Conservation (phyloP, 768 basidiomycete genomes). For the Galerina marginata region DNA sequence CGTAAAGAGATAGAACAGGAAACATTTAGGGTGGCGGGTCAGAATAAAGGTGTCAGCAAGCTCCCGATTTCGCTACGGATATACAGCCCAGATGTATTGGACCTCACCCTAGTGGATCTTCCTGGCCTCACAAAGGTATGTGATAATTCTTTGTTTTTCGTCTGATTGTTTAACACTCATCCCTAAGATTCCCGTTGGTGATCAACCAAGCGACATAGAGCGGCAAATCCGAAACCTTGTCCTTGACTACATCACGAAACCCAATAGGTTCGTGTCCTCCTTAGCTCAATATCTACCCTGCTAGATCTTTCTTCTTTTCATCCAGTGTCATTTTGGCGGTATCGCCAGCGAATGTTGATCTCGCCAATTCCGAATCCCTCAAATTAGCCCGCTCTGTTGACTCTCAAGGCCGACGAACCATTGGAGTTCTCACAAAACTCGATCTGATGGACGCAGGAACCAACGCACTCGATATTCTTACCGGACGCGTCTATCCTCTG, state of each 20-base stretch:
- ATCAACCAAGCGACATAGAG: conserved; percentile 98
- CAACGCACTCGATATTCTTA: conserved; percentile 94
- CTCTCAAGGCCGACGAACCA: conserved; percentile 93
- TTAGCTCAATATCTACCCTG: neutral
- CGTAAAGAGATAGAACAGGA: conserved; percentile 97
- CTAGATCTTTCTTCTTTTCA: conserved; percentile 2
- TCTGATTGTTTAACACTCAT: neutral
- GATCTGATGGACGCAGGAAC: conserved; percentile 99
- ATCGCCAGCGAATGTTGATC: conserved; percentile 96
- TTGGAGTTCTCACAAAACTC: conserved; percentile 95
- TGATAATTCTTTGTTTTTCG: conserved; percentile 8
- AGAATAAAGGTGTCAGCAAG: conserved; percentile 98
- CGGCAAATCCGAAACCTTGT: conserved; percentile 94
- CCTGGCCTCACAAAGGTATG: conserved; percentile 95
- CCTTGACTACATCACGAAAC: conserved; percentile 95
- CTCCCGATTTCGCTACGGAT: conserved; percentile 94
- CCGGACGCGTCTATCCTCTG: conserved; percentile 95
- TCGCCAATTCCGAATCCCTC: conserved; percentile 97
- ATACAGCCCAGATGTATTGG: conserved; percentile 94
- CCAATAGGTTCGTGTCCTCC: conserved; percentile 76
- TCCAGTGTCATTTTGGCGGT: conserved; percentile 93
- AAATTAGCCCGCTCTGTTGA: conserved; percentile 96
- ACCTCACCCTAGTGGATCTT: conserved; percentile 94
- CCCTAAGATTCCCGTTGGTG: conserved; percentile 87
- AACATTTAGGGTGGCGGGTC: conserved; percentile 95